Evolutionary conservation across 495 filamentous ascomycete species (phyloP), one percentile per base, ranked within the genome.

Genomic region (Xanthoparmelia taractica): DNA sequence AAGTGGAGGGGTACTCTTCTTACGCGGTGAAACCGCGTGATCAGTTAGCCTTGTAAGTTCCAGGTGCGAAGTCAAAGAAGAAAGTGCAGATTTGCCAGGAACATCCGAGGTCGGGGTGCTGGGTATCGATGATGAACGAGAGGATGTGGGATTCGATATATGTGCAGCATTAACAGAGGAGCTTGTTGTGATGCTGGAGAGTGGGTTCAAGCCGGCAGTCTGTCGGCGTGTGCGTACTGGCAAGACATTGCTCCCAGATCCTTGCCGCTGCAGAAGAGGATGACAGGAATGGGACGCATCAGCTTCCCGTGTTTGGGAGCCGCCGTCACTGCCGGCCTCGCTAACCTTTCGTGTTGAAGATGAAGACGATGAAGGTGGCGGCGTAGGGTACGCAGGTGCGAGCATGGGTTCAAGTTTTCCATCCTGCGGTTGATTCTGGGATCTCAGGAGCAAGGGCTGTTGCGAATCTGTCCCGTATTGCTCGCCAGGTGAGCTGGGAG

Each of bases 1-100:
- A 62, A 91, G 89, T 43, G 91, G 85, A 66, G 90, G 87, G 65
- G 89, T 93, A 78, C 87, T 96, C 92, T 96, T 95, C 79, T 82
- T 73, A 74, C 73, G 77, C 72, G 78, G 74, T 74, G 73, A 77
- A 77, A 78, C 75, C 77, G 81, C 80, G 81, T 83, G 84, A 79
- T 84, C 77, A 83, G 92, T 96, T 87, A 96, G 91, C 90, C 86
- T 92, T 79, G 83, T 87, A 72, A 87, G 80, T 73, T 87, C 84
- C 76, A 86, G 73, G 74, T 79, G 75, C 68, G 81, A 82, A 67
- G 77, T 76, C 63, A 79, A 84, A 77, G 82, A 80, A 74, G 81
- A 80, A 71, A 78, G 75, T 67, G 78, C 79, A 76, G 77, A 79
- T 72, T 74, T 66, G 33, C 75, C 72, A 74, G 72, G 74, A 69